phyloP scores from a whole-genome alignment of 2,329 filamentous ascomycete genomes.

The Daldinia sp. region DNA sequence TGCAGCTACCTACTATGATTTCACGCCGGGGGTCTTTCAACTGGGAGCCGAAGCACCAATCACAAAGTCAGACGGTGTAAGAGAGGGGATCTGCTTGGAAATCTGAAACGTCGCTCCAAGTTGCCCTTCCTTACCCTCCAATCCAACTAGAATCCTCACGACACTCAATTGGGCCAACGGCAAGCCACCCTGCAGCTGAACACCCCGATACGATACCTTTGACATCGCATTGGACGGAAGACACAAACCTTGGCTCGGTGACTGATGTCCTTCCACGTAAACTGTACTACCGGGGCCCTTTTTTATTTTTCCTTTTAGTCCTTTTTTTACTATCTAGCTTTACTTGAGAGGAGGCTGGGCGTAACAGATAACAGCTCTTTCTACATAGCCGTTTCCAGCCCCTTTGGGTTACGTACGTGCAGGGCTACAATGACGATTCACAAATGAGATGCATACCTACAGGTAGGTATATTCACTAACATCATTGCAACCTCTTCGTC shows the following conservation, averaged over 20 bases:
- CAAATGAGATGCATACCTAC: neutral
- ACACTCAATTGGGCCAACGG: conserved; percentile 29
- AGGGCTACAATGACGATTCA: conserved; percentile 8
- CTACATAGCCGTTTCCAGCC: conserved; percentile 12
- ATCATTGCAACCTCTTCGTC: conserved; percentile 17
- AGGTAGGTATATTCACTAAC: neutral
- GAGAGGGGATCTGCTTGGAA: conserved; percentile 39
- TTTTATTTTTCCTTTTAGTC: neutral
- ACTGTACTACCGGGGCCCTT: conserved; percentile 28
- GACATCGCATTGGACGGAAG: conserved; percentile 31
- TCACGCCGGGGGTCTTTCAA: conserved; percentile 29
- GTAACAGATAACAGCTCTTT: conserved; percentile 4
- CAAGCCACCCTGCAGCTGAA: conserved; percentile 40
- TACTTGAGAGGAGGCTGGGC: conserved; percentile 13
- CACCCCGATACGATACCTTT: conserved; percentile 21
- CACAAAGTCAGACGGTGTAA: conserved; percentile 14
- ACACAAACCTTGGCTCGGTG: conserved; percentile 33
- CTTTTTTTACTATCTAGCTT: neutral
- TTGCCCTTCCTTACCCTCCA: conserved; percentile 26
- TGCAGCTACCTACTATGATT: conserved; percentile 32
- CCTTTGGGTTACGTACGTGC: conserved; percentile 17
- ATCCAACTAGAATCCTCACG: conserved; percentile 34
- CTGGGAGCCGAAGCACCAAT: conserved; percentile 37
- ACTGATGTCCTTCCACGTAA: conserved; percentile 38
- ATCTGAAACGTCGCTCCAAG: conserved; percentile 44